Conservation (phyloP, 2,329 filamentous ascomycete species). For the Cryphonectria carpinicola region DNA sequence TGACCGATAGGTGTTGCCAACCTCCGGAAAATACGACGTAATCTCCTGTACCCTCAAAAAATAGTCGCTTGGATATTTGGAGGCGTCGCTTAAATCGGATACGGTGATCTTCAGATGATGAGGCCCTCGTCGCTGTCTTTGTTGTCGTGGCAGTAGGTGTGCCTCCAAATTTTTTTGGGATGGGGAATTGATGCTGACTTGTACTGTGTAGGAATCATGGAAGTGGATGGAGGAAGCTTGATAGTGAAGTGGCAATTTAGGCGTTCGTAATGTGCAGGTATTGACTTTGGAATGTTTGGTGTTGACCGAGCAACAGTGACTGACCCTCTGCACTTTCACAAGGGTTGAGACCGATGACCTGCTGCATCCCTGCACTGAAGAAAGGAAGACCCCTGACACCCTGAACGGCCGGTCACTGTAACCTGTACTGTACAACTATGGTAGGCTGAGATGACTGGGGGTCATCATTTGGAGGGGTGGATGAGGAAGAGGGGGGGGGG, state of each 20-base stretch:
- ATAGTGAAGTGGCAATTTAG: neutral
- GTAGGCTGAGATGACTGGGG: neutral
- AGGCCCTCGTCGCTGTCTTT: slow-evolving; percentile 11
- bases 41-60: slow-evolving; percentile 27
- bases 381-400: neutral
- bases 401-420: neutral
- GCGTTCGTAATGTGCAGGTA: slow-evolving; percentile 12
- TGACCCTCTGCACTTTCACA: neutral
- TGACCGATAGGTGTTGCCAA: slow-evolving; percentile 5
- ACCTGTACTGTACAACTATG: neutral
- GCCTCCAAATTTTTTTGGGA: neutral
- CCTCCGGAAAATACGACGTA: slow-evolving; percentile 22
- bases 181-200: neutral
- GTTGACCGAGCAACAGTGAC: slow-evolving; percentile 28
- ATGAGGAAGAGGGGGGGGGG: neutral
- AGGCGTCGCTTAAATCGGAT: slow-evolving; percentile 12
- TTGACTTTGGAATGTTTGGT: slow-evolving; percentile 18
- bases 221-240: neutral
- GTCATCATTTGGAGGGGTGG: slow-evolving; percentile 2
- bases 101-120: slow-evolving; percentile 13
- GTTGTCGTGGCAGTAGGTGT: neutral
- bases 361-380: slow-evolving; percentile 9
- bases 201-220: neutral
- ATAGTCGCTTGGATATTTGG: slow-evolving; percentile 26
- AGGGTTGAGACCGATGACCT: slow-evolving; percentile 4